These are phyloP conservation scores for Darksidea phi DNA, from an alignment of 495 filamentous ascomycete genomes.

Conservation along the genomic window DNA sequence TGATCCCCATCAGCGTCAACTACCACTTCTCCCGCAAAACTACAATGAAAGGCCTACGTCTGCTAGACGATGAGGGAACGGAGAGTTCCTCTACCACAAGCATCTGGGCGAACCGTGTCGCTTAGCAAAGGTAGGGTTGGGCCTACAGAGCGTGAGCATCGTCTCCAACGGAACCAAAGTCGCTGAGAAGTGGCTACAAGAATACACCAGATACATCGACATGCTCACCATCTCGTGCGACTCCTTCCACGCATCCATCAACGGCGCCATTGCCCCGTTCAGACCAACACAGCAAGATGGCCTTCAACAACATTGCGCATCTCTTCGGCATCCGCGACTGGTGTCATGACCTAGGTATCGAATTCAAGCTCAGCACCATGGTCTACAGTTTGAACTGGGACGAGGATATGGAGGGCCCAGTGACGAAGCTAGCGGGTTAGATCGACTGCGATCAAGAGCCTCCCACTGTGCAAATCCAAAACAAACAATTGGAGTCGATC, in stretches of 20 bases:
- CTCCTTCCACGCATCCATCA: conserved; percentile 56
- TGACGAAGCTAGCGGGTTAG: conserved; percentile 44
- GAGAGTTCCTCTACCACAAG: conserved; percentile 54
- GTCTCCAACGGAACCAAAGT: conserved; percentile 56
- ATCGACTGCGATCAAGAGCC: too few species aligned
- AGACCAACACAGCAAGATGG: conserved; percentile 32
- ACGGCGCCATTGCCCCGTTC: conserved; percentile 55
- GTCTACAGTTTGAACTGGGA: conserved; percentile 52
- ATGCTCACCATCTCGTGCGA: conserved; percentile 59
- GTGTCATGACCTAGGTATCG: conserved; percentile 51
- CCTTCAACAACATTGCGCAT: conserved; percentile 45
- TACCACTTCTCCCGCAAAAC: conserved; percentile 52
- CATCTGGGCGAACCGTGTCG: conserved; percentile 49
- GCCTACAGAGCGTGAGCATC: conserved; percentile 54
- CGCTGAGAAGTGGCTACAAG: conserved; percentile 45
- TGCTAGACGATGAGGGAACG: conserved; percentile 56
- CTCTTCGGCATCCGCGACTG: conserved; percentile 47
- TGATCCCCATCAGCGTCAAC: conserved; percentile 48
- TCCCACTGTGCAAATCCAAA: too few species aligned
- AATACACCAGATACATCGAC: conserved; percentile 51
- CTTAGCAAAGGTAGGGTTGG: conserved; percentile 54
- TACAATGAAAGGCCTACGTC: conserved; percentile 52
- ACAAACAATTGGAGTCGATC: too few species aligned
- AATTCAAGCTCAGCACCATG: conserved; percentile 63
- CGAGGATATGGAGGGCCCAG: conserved; percentile 55